A percentile compares a stretch with the other conserved stretches of the same genome.
Conservation (phyloP, 805 yeast species). For the Lachancea sp. region DNA sequence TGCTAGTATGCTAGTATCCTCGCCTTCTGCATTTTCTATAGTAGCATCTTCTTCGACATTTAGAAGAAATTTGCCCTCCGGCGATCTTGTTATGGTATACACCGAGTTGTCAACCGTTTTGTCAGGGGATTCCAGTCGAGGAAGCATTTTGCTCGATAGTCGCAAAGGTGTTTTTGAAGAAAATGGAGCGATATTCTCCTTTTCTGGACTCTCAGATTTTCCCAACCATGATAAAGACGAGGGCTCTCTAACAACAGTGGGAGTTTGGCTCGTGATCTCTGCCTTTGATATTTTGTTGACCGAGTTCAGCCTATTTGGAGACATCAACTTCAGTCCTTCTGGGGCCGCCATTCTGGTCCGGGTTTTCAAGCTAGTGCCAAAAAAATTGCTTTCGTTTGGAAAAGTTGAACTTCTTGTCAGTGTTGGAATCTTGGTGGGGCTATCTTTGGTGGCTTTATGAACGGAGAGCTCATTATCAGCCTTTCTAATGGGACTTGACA, state of each 20-base stretch:
- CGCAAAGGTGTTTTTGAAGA: constrained; percentile 3
- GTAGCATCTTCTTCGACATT: constrained; percentile 16
- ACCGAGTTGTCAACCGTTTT: constrained; percentile 27
- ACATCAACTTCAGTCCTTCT: constrained; percentile 22
- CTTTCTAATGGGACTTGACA: constrained; percentile 15
- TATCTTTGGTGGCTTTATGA: constrained; percentile 11
- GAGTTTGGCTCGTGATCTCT: not conserved
- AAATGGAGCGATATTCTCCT: constrained; percentile 2
- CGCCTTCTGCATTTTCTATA: constrained; percentile 12
- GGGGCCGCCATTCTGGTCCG: constrained; percentile 15
- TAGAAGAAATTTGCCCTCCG: constrained; percentile 29
- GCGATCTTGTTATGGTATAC: constrained; percentile 27
- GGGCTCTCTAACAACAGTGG: not conserved
- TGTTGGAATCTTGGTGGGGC: constrained; percentile 11
- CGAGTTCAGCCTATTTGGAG: constrained; percentile 16
- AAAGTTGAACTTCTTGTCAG: constrained; percentile 7
- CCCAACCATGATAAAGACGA: not conserved
- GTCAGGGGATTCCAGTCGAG: constrained; percentile 10
- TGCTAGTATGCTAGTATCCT: constrained; percentile 27
- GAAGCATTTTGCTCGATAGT: not conserved
- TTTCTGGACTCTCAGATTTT: not conserved
- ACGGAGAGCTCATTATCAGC: constrained; percentile 14
- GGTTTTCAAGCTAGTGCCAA: not conserved
- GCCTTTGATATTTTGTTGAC: not conserved
- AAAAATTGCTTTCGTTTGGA: constrained; percentile 4